A percentile compares a stretch with the other conserved stretches of the same genome.
Evolutionary conservation across 2,329 filamentous ascomycete species (phyloP).

Genomic region (Calonectria honghensis): DNA sequence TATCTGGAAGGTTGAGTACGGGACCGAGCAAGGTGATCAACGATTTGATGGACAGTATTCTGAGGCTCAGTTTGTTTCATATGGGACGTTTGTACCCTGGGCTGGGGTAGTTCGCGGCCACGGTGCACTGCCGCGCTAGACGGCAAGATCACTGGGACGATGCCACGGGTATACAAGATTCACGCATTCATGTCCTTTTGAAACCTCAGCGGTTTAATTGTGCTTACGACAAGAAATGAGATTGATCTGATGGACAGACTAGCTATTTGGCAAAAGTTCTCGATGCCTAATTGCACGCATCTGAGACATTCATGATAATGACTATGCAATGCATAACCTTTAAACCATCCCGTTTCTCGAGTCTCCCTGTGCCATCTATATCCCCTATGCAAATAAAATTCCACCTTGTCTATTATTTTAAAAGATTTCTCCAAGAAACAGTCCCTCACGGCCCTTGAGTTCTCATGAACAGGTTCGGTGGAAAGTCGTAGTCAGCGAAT

Average conservation of each 20-base stretch:
- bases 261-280: neutral
- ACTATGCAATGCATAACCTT: neutral
- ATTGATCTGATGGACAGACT: neutral
- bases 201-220: neutral
- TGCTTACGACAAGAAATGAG: neutral
- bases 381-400: neutral
- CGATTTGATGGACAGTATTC: neutral
- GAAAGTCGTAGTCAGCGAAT: conserved; percentile 60
- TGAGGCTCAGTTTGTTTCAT: conserved; percentile 33
- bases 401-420: neutral
- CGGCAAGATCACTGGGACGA: neutral
- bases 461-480: conserved; percentile 69
- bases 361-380: neutral
- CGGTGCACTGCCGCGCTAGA: neutral
- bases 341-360: neutral
- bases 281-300: neutral
- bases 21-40: conserved; percentile 28
- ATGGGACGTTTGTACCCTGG: conserved; percentile 48
- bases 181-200: neutral
- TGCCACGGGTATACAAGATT: neutral
- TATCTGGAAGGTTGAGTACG: conserved; percentile 52
- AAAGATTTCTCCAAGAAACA: no score
- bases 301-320: neutral
- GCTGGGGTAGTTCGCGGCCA: neutral
- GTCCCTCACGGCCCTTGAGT: conserved; percentile 53